Conservation (phyloP, 2,329 filamentous ascomycete species). For the Trichoderma endophyticum region DNA sequence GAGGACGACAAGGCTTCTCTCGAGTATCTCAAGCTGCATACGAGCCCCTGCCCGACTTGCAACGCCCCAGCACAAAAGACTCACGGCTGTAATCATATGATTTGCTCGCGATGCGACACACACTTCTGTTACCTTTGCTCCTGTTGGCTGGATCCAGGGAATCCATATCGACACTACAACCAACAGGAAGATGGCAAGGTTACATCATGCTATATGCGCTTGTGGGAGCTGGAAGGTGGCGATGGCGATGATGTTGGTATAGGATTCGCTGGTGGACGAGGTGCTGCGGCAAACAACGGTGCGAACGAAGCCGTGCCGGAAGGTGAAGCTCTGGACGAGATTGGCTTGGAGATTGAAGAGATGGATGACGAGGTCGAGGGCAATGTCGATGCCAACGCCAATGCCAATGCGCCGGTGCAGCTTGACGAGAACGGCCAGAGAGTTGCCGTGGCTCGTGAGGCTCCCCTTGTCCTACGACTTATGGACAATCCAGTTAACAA, state of each 20-base stretch:
- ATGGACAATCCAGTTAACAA: constrained; percentile 36
- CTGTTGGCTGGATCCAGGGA: constrained; percentile 74
- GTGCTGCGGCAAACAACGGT: not conserved
- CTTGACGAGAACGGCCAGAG: constrained; percentile 30
- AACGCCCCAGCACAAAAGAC: constrained; percentile 82
- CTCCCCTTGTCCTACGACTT: constrained; percentile 55
- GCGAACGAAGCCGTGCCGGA: not conserved
- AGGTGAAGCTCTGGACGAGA: not conserved
- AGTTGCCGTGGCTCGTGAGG: constrained; percentile 52
- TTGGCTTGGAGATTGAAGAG: constrained; percentile 21
- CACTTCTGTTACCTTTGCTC: constrained; percentile 97
- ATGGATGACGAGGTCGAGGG: constrained; percentile 9
- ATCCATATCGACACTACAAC: constrained; percentile 91
- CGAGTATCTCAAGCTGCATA: constrained; percentile 78
- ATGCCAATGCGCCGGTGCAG: constrained; percentile 27
- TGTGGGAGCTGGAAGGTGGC: constrained; percentile 87
- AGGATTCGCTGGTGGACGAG: constrained; percentile 41
- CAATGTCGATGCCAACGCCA: constrained; percentile 30
- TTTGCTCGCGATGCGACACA: constrained; percentile 80
- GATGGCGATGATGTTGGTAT: constrained; percentile 59
- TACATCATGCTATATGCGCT: constrained; percentile 73
- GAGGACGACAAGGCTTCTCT: constrained; percentile 83
- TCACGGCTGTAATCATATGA: constrained; percentile 96
- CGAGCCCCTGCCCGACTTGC: constrained; percentile 87
- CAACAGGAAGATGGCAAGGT: constrained; percentile 47